phyloP scores from a whole-genome alignment of 164 flowering plant species.

The Aristolochia contorta region DNA sequence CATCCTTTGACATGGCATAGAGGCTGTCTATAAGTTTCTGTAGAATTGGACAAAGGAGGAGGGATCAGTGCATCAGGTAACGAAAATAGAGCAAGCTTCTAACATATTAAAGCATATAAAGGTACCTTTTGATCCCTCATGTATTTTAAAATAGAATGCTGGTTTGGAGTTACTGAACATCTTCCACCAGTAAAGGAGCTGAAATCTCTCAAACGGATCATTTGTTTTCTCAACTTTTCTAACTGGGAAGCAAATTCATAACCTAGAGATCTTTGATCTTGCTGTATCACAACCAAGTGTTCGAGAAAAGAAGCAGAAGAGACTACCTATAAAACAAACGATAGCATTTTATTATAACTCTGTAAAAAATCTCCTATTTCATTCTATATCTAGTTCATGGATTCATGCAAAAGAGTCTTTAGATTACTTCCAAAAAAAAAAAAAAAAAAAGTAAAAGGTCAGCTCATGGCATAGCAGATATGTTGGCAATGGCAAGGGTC shows the following conservation, averaged over 20 bases:
- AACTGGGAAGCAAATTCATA: constrained; percentile 41
- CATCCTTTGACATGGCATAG: constrained; percentile 40
- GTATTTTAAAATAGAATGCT: constrained; percentile 33
- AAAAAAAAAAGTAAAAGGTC: too few species aligned
- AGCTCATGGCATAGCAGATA: too few species aligned
- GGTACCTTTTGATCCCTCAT: constrained; percentile 92
- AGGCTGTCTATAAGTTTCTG: constrained; percentile 70
- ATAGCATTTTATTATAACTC: background rate
- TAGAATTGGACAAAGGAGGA: constrained; percentile 9
- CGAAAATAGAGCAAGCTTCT: background rate
- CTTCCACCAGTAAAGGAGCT: constrained; percentile 8
- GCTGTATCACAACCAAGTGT: constrained; percentile 65
- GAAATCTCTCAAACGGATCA: constrained; percentile 27
- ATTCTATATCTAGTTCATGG: too few species aligned
- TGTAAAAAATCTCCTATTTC: too few species aligned
- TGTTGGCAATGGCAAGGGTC: too few species aligned
- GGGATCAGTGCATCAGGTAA: background rate
- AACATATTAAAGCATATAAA: background rate
- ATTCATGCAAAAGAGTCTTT: too few species aligned
- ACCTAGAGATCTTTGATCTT: constrained; percentile 54
- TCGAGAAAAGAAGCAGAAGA: constrained; percentile 35
- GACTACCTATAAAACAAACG: too few species aligned
- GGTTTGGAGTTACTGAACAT: constrained; percentile 26
- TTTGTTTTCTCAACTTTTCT: constrained; percentile 24
- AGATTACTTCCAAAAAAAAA: too few species aligned